phyloP scores from a whole-genome alignment of 2,329 filamentous ascomycete species.

The Epichloe sibirici region DNA sequence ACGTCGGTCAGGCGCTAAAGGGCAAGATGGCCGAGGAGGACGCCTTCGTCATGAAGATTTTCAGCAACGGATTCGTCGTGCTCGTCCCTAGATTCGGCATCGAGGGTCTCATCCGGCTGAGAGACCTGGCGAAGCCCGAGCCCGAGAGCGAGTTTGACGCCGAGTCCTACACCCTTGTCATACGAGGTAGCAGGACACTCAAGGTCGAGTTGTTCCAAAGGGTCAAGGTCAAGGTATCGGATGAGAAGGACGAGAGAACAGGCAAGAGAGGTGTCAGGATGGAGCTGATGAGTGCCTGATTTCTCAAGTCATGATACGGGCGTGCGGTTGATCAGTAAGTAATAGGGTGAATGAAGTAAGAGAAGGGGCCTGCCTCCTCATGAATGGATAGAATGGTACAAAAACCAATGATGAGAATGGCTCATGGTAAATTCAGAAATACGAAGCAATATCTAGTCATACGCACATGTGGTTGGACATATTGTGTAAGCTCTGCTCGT shows the following conservation, averaged over 20 bases:
- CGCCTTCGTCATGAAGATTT: constrained; percentile 92
- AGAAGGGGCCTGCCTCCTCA: too few species aligned
- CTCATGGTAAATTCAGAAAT: too few species aligned
- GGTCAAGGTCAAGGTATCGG: constrained; percentile 76
- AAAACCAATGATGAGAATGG: too few species aligned
- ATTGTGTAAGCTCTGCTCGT: too few species aligned
- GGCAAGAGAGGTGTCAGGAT: constrained; percentile 87
- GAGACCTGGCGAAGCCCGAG: constrained; percentile 68
- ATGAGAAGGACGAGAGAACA: constrained; percentile 89
- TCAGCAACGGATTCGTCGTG: constrained; percentile 94
- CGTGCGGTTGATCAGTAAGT: too few species aligned
- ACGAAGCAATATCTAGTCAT: too few species aligned
- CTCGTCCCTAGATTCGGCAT: constrained; percentile 94
- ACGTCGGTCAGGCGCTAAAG: constrained; percentile 91
- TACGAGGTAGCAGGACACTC: constrained; percentile 41
- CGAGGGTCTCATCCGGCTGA: constrained; percentile 76
- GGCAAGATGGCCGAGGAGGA: constrained; percentile 67
- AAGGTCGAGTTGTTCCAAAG: constrained; percentile 82
- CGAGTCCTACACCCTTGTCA: constrained; percentile 67
- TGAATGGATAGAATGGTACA: too few species aligned
- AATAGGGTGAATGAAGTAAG: too few species aligned
- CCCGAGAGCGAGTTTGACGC: constrained; percentile 75
- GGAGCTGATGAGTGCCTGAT: constrained; percentile 33
- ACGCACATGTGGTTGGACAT: too few species aligned
- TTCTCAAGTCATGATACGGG: not conserved